Conservation (phyloP, 2,329 filamentous ascomycete genomes). For the Trichoderma semiorbis region DNA sequence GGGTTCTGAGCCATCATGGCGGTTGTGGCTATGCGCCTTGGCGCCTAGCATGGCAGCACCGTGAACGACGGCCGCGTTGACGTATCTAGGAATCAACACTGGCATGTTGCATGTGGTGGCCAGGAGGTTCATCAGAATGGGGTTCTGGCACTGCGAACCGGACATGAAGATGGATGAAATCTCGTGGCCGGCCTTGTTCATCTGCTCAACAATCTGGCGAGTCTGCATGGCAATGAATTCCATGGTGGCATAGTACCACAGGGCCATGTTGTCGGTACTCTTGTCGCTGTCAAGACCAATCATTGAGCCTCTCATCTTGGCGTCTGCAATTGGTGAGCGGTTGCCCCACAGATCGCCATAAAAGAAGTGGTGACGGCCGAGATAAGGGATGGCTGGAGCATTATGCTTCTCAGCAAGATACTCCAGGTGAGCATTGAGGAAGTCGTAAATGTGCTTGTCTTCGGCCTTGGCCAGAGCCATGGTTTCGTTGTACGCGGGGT, state of each 20-base stretch:
- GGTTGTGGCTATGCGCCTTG: conserved; percentile 85
- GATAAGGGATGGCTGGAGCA: conserved; percentile 76
- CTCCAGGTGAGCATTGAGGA: conserved; percentile 81
- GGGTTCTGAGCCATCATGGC: conserved; percentile 62
- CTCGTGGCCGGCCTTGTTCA: conserved; percentile 85
- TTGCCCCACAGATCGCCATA: conserved; percentile 98
- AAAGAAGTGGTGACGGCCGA: conserved; percentile 95
- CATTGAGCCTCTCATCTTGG: conserved; percentile 86
- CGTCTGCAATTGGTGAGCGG: conserved; percentile 86
- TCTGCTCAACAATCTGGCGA: conserved; percentile 86
- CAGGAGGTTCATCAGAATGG: conserved; percentile 84
- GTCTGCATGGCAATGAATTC: conserved; percentile 98
- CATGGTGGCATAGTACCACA: conserved; percentile 94
- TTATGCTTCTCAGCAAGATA: conserved; percentile 66
- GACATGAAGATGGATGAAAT: conserved; percentile 98
- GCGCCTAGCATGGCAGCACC: conserved; percentile 98
- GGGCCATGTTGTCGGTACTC: conserved; percentile 77
- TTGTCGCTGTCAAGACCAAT: conserved; percentile 86
- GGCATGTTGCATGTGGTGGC: conserved; percentile 89
- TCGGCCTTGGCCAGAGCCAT: conserved; percentile 74
- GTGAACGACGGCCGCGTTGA: conserved; percentile 92
- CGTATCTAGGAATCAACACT: conserved; percentile 88
- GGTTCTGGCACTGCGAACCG: conserved; percentile 94
- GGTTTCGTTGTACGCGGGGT: conserved; percentile 83
- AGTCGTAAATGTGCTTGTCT: conserved; percentile 90